phyloP scores from a whole-genome alignment of 2,329 filamentous ascomycete species.

The Botryotinia globosa region DNA sequence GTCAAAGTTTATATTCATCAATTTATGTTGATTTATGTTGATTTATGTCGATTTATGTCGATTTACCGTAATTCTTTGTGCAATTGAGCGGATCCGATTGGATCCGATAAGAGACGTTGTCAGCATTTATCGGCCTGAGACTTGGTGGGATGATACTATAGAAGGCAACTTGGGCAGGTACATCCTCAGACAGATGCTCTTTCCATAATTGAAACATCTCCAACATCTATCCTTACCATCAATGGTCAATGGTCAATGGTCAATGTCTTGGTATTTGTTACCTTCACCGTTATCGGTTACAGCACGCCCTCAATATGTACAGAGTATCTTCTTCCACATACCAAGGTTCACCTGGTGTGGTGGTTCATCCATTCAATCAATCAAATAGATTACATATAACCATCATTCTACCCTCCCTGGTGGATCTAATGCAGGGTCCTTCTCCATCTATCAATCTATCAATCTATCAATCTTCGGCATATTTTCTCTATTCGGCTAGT shows the following conservation, averaged over 20 bases:
- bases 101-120: background rate
- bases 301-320: background rate
- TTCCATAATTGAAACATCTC: too few species aligned
- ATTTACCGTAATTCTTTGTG: background rate
- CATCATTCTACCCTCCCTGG: background rate
- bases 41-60: background rate
- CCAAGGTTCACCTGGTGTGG: too few species aligned
- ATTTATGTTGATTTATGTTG: background rate
- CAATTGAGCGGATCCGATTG: background rate
- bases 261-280: background rate
- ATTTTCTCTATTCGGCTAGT: background rate
- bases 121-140: background rate
- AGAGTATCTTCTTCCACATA: background rate
- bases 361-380: background rate
- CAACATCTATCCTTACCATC: too few species aligned
- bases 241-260: too few species aligned
- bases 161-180: too few species aligned
- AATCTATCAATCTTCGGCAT: background rate
- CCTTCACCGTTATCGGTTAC: background rate
- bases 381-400: background rate
- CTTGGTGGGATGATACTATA: background rate
- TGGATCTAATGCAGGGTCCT: constrained; percentile 4
- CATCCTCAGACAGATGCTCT: too few species aligned
- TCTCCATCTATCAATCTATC: background rate
- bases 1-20: background rate